These are phyloP conservation scores for Tilletia indica DNA, from an alignment of 1,284 basidiomycete genomes.

Conservation along the genomic window DNA sequence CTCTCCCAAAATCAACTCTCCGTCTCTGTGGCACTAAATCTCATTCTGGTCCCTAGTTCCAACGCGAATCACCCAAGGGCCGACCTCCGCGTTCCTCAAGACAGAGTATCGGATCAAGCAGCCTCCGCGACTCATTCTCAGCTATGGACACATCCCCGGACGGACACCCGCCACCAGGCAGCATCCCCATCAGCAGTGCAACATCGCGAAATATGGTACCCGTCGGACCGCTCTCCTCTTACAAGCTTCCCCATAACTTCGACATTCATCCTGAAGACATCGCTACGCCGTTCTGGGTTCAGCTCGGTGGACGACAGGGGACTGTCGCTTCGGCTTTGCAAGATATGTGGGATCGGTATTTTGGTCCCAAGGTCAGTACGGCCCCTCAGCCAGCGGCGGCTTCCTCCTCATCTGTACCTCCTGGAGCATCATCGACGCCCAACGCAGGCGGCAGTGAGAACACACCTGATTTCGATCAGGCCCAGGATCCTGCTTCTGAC, in stretches of 20 bases:
- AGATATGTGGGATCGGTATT: slow-evolving; percentile 12
- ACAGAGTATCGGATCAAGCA: neutral
- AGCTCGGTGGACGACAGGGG: neutral
- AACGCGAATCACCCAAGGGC: slow-evolving; percentile 7
- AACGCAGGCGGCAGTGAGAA: too few species aligned
- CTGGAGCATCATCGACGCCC: too few species aligned
- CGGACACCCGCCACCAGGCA: neutral
- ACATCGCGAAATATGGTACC: neutral
- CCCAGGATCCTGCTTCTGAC: neutral
- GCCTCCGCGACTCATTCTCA: neutral
- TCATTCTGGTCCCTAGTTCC: neutral
- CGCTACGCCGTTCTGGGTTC: slow-evolving; percentile 9
- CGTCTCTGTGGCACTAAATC: neutral
- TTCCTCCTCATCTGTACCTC: too few species aligned
- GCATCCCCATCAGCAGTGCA: neutral
- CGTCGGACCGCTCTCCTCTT: neutral
- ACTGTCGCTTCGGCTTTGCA: slow-evolving; percentile 4
- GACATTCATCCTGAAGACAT: slow-evolving; percentile 16
- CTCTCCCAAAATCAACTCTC: neutral
- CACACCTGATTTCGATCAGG: too few species aligned
- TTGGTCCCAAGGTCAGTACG: neutral
- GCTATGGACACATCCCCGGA: neutral
- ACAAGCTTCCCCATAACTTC: slow-evolving; percentile 5
- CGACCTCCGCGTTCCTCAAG: slow-evolving; percentile 10
- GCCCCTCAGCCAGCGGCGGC: too few species aligned